Percentiles rank a stretch among this genome's conserved stretches.
These are phyloP conservation scores for Amanita rubescens DNA, from an alignment of 768 basidiomycete genomes.

Conservation along the genomic window DNA sequence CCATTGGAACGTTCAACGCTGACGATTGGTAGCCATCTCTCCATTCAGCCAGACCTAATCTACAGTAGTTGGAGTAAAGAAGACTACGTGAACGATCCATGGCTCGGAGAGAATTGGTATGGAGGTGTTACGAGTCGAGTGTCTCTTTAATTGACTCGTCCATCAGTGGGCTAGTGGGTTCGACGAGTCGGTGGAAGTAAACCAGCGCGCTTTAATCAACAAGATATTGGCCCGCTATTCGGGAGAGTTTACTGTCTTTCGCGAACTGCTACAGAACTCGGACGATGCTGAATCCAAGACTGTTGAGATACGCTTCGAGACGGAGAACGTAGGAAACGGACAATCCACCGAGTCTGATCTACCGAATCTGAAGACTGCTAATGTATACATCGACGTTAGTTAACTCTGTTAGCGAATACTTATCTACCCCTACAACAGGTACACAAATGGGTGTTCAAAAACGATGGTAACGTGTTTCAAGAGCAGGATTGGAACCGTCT, in stretches of 20 bases:
- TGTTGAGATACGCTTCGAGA: constrained; percentile 79
- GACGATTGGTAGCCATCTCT: too few relatives aligned
- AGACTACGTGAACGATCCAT: not conserved
- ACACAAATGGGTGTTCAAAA: constrained; percentile 77
- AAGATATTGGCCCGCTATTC: constrained; percentile 95
- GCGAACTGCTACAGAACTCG: constrained; percentile 93
- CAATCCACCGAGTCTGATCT: constrained; percentile 16
- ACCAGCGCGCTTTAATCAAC: constrained; percentile 94
- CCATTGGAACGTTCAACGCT: too few relatives aligned
- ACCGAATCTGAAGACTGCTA: constrained; percentile 59
- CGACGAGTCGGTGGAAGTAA: constrained; percentile 84
- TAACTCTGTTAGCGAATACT: not conserved
- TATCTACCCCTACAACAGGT: constrained; percentile 38
- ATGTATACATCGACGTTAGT: constrained; percentile 26
- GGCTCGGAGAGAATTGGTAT: constrained; percentile 22
- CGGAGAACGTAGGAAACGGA: constrained; percentile 32
- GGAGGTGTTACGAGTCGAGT: not conserved
- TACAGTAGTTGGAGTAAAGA: too few relatives aligned
- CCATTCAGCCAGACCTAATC: not conserved
- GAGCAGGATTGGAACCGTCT: constrained; percentile 84
- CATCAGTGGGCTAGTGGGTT: constrained; percentile 49
- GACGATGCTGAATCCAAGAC: constrained; percentile 78
- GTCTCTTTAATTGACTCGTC: not conserved
- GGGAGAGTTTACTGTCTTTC: constrained; percentile 79
- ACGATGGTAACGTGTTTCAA: constrained; percentile 79